Conservation (phyloP, 306 rosid species). For the Prinsepia uniflora region DNA sequence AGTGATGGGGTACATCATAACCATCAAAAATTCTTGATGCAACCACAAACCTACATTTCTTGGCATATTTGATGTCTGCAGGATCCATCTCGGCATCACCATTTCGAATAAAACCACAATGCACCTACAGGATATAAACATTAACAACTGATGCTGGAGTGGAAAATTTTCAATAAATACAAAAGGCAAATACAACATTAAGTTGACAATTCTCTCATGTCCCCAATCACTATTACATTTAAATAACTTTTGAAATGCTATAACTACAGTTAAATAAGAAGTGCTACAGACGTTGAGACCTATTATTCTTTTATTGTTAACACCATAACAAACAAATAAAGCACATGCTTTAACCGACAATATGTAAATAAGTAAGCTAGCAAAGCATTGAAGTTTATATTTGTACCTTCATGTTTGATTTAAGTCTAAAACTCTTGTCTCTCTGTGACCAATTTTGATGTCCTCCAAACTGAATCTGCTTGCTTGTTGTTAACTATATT, state of each 20-base stretch:
- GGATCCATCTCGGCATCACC: constrained; percentile 88
- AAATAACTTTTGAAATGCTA: not conserved
- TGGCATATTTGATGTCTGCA: constrained; percentile 58
- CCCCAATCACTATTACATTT: not conserved
- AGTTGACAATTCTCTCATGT: not conserved
- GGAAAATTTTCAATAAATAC: not conserved
- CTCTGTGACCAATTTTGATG: constrained; percentile 74
- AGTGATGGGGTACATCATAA: constrained; percentile 86
- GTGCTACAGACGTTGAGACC: not conserved
- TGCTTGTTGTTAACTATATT: too few relatives aligned
- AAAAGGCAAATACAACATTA: not conserved
- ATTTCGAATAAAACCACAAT: constrained; percentile 82
- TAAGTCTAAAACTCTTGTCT: constrained; percentile 73
- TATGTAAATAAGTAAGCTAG: not conserved
- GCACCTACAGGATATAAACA: constrained; percentile 50
- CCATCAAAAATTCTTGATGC: constrained; percentile 96
- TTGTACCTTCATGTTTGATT: constrained; percentile 78
- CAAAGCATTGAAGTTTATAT: constrained; percentile 8
- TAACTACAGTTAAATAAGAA: not conserved
- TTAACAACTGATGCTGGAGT: not conserved
- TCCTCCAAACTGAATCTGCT: constrained; percentile 96
- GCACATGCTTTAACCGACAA: not conserved
- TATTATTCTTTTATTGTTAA: not conserved
- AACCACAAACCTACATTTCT: constrained; percentile 89
- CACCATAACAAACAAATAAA: not conserved